A percentile compares a stretch with the other conserved stretches of the same genome.
Evolutionary conservation across 1,284 basidiomycete genomes (phyloP).

Genomic region (Phylloboletellus chloephorus): DNA sequence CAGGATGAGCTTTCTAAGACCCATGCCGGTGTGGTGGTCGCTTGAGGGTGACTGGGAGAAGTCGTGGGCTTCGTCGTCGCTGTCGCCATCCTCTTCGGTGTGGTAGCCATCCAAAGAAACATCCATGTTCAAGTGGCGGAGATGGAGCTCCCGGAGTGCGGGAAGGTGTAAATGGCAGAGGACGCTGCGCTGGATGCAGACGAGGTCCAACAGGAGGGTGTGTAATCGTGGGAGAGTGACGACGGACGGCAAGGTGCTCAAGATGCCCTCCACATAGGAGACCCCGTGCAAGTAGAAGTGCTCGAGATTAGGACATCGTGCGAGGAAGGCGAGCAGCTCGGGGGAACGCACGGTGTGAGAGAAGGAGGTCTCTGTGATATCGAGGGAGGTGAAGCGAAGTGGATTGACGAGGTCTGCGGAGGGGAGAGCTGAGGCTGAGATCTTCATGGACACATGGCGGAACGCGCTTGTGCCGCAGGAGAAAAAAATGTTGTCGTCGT

Average conservation of each 20-base stretch:
- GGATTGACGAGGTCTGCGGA: constrained; percentile 37
- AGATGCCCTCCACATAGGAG: constrained; percentile 40
- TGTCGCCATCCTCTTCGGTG: constrained; percentile 52
- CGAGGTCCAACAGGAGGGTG: constrained; percentile 49
- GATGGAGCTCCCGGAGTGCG: constrained; percentile 50
- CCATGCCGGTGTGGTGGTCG: constrained; percentile 73
- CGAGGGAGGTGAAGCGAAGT: constrained; percentile 51
- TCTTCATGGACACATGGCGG: constrained; percentile 38
- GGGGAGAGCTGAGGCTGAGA: constrained; percentile 45
- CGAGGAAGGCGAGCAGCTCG: constrained; percentile 54
- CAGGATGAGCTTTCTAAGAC: constrained; percentile 56
- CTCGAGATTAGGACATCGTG: constrained; percentile 53
- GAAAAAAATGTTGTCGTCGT: constrained; percentile 32
- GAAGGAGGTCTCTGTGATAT: constrained; percentile 45
- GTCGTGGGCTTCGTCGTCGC: constrained; percentile 65
- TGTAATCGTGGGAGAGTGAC: constrained; percentile 51
- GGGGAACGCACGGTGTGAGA: constrained; percentile 27
- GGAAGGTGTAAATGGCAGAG: constrained; percentile 58
- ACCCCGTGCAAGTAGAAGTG: constrained; percentile 51
- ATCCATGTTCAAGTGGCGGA: constrained; percentile 62
- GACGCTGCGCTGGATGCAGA: constrained; percentile 57
- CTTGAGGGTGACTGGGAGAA: constrained; percentile 70
- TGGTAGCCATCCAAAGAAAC: constrained; percentile 38
- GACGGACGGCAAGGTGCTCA: constrained; percentile 33
- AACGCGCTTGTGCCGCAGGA: constrained; percentile 27